phyloP scores from a whole-genome alignment of 2,329 filamentous ascomycete genomes.

The Exophiala bonariae region DNA sequence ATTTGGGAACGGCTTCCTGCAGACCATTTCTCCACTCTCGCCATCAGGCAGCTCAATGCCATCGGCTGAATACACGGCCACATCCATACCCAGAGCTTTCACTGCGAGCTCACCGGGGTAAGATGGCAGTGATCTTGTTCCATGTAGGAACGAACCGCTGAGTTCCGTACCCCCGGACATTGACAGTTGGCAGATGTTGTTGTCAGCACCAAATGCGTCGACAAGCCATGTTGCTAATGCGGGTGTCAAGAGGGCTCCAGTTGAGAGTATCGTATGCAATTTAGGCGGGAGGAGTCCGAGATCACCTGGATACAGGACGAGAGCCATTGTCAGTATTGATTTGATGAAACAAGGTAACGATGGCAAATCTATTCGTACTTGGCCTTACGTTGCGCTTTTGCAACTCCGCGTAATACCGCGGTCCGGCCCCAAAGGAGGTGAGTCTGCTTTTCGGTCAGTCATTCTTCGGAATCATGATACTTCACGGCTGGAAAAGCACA shows the following conservation, averaged over 20 bases:
- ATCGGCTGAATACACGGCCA: conserved; percentile 60
- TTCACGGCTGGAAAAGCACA: no score
- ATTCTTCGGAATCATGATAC: background rate
- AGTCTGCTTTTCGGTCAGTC: background rate
- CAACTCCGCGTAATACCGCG: conserved; percentile 12
- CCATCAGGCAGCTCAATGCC: conserved; percentile 60
- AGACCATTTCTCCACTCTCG: conserved; percentile 72
- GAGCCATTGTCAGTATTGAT: conserved; percentile 39
- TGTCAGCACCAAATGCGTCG: conserved; percentile 10
- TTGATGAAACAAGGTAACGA: background rate
- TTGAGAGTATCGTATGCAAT: conserved; percentile 10
- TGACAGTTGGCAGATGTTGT: conserved; percentile 17
- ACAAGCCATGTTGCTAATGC: conserved; percentile 5
- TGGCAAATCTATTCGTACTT: conserved; percentile 2
- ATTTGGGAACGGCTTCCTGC: conserved; percentile 70
- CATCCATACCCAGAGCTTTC: conserved; percentile 51
- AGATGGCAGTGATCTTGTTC: conserved; percentile 69
- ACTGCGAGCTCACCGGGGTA: conserved; percentile 59
- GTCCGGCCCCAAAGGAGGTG: conserved; percentile 12
- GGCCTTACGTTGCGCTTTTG: conserved; percentile 9
- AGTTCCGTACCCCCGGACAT: conserved; percentile 32
- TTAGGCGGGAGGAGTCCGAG: no score
- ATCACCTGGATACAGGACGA: conserved; percentile 38
- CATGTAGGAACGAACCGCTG: conserved; percentile 35
- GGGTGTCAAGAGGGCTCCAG: conserved; percentile 13